phyloP scores from a whole-genome alignment of 305 asterid species.

The Stenogyne calaminthoides region DNA sequence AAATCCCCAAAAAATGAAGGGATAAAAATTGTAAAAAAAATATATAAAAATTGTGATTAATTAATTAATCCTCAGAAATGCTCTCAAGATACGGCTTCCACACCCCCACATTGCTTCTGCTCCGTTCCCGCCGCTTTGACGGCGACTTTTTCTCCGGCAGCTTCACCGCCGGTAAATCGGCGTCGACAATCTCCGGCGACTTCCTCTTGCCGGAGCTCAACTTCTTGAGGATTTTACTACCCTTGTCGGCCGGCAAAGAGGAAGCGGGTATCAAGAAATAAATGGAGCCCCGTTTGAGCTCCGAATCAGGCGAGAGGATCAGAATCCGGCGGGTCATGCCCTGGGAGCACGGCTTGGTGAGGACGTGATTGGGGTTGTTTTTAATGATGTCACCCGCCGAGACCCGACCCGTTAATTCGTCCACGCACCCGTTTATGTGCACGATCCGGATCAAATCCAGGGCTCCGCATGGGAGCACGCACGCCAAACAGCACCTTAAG shows the following conservation, averaged over 20 bases:
- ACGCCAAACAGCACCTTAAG: constrained; percentile 89
- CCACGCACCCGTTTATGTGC: constrained; percentile 72
- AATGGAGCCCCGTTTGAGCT: constrained; percentile 82
- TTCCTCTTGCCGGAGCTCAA: constrained; percentile 25
- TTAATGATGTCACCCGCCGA: constrained; percentile 67
- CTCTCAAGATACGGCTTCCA: constrained; percentile 77
- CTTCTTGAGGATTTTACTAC: constrained; percentile 35
- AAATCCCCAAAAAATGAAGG: neutral
- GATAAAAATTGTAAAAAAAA: constrained; percentile 22
- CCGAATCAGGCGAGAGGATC: constrained; percentile 72
- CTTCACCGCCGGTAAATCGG: constrained; percentile 19
- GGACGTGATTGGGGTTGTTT: constrained; percentile 69
- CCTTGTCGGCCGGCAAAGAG: constrained; percentile 57
- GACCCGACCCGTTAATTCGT: constrained; percentile 71
- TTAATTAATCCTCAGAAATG: constrained; percentile 50
- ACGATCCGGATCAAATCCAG: constrained; percentile 88
- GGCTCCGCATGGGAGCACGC: constrained; percentile 96
- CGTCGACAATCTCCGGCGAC: constrained; percentile 17
- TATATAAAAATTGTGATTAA: neutral
- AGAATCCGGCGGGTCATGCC: constrained; percentile 68
- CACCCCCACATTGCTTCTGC: constrained; percentile 46
- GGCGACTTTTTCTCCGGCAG: constrained; percentile 38
- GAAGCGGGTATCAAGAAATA: constrained; percentile 81
- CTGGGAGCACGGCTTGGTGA: constrained; percentile 67
- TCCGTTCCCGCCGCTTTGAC: constrained; percentile 43